Evolutionary conservation across 2,329 filamentous ascomycete genomes (phyloP).

Genomic region (Aspergillus niger): DNA sequence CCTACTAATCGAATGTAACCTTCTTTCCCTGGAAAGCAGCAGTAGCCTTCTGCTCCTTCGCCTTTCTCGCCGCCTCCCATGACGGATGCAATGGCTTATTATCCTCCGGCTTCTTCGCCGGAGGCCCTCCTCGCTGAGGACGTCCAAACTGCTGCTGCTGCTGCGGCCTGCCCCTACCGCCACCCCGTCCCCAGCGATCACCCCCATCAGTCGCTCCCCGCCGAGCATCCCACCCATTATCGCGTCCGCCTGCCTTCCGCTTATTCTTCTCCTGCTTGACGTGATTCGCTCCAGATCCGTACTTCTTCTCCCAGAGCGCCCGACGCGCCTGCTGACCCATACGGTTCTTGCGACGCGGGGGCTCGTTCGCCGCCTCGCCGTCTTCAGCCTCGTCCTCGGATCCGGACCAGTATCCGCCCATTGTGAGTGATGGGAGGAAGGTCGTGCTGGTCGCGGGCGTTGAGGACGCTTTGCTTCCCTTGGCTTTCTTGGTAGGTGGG

Average conservation of each 20-base stretch:
- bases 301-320: constrained; percentile 64
- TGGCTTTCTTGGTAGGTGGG: constrained; percentile 19
- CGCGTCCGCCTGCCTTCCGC: constrained; percentile 39
- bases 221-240: constrained; percentile 61
- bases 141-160: constrained; percentile 23
- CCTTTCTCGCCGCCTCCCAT: constrained; percentile 64
- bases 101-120: constrained; percentile 38
- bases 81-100: constrained; percentile 62
- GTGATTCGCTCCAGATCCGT: constrained; percentile 60
- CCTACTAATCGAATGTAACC: constrained; percentile 59
- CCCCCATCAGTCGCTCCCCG: constrained; percentile 53
- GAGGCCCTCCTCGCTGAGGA: constrained; percentile 15
- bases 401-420: constrained; percentile 65
- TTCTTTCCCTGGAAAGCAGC: constrained; percentile 63
- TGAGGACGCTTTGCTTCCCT: constrained; percentile 27
- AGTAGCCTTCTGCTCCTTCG: constrained; percentile 54
- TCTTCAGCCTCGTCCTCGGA: constrained; percentile 50
- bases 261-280: constrained; percentile 47
- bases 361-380: constrained; percentile 40
- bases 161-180: constrained; percentile 20
- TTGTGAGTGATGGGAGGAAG: constrained; percentile 63
- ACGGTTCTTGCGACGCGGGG: constrained; percentile 58
- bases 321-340: constrained; percentile 65
- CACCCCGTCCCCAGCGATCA: constrained; percentile 28
- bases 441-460: constrained; percentile 45